Evolutionary conservation across 2,329 filamentous ascomycete genomes (phyloP).

Genomic region (Exophiala viscosa): DNA sequence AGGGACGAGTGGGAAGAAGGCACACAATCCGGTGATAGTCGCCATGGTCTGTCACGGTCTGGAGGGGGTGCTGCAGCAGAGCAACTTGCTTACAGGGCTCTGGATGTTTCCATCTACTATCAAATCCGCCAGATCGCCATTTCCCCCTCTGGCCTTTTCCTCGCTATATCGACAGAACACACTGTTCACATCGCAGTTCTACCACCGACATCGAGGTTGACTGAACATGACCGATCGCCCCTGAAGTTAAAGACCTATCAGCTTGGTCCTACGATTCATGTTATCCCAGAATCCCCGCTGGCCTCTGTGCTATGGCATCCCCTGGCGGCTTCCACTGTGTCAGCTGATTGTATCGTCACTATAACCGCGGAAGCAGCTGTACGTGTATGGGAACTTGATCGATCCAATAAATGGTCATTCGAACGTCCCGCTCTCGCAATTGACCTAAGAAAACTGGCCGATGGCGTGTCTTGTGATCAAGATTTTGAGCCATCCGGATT

Average conservation of each 20-base stretch:
- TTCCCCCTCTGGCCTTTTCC: slow-evolving; percentile 74
- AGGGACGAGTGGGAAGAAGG: slow-evolving; percentile 59
- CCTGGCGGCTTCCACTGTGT: slow-evolving; percentile 62
- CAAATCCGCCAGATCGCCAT: slow-evolving; percentile 81
- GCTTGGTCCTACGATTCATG: slow-evolving; percentile 87
- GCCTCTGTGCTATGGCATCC: slow-evolving; percentile 89
- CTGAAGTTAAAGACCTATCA: slow-evolving; percentile 84
- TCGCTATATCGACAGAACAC: slow-evolving; percentile 78
- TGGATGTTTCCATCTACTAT: slow-evolving; percentile 73
- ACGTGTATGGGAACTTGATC: slow-evolving; percentile 83
- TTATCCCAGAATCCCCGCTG: slow-evolving; percentile 77
- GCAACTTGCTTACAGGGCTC: slow-evolving; percentile 44
- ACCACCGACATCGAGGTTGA: slow-evolving; percentile 74
- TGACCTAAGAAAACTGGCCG: slow-evolving; percentile 82
- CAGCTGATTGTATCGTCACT: slow-evolving; percentile 78
- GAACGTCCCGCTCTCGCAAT: slow-evolving; percentile 77
- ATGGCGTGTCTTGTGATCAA: slow-evolving; percentile 75
- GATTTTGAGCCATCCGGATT: slow-evolving; percentile 75
- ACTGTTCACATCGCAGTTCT: slow-evolving; percentile 85
- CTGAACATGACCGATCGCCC: slow-evolving; percentile 61
- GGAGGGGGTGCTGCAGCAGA: neutral
- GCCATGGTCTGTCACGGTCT: slow-evolving; percentile 10
- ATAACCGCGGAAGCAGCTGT: slow-evolving; percentile 85
- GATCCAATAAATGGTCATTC: slow-evolving; percentile 81
- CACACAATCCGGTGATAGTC: slow-evolving; percentile 20